These are phyloP conservation scores for Colletotrichum spinosum DNA, from an alignment of 2,329 filamentous ascomycete species.

Conservation along the genomic window DNA sequence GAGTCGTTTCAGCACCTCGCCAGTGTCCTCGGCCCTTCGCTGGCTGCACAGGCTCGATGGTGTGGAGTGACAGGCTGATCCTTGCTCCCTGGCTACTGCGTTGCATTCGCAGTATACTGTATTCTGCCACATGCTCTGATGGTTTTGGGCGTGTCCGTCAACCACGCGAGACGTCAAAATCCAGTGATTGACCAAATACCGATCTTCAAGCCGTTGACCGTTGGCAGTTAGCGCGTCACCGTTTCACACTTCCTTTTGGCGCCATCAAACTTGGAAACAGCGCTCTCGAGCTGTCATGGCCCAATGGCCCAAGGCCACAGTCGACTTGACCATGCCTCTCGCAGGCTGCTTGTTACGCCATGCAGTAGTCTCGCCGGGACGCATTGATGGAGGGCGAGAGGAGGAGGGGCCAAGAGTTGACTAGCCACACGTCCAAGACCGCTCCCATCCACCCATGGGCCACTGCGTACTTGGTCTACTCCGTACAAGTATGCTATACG, in stretches of 20 bases:
- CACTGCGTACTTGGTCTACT: conserved; percentile 1
- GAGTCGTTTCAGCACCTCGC: conserved; percentile 22
- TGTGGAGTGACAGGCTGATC: conserved; percentile 7
- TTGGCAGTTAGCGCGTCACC: conserved; percentile 6
- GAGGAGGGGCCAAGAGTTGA: neutral
- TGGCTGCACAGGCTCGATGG: conserved; percentile 3
- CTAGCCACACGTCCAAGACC: conserved; percentile 1
- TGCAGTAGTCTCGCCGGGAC: conserved; percentile 1
- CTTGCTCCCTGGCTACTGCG: too few species aligned
- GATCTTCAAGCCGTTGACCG: conserved; percentile 3
- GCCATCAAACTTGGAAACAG: conserved; percentile 12
- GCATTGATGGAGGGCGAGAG: conserved; percentile 11
- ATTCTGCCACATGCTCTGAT: too few species aligned
- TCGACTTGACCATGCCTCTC: conserved; percentile 8
- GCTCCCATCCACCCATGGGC: neutral
- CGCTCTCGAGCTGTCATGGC: neutral
- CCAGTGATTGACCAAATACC: conserved; percentile 1
- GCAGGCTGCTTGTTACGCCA: neutral
- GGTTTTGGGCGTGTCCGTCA: conserved; percentile 17
- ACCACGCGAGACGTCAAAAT: conserved; percentile 15
- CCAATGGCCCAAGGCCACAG: neutral
- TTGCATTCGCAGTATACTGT: too few species aligned
- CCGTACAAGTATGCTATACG: too few species aligned
- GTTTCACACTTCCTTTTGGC: conserved; percentile 22
- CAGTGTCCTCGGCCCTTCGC: conserved; percentile 20